These are phyloP conservation scores for Fusarium miscanthi DNA, from an alignment of 2,329 filamentous ascomycete species.

Conservation along the genomic window DNA sequence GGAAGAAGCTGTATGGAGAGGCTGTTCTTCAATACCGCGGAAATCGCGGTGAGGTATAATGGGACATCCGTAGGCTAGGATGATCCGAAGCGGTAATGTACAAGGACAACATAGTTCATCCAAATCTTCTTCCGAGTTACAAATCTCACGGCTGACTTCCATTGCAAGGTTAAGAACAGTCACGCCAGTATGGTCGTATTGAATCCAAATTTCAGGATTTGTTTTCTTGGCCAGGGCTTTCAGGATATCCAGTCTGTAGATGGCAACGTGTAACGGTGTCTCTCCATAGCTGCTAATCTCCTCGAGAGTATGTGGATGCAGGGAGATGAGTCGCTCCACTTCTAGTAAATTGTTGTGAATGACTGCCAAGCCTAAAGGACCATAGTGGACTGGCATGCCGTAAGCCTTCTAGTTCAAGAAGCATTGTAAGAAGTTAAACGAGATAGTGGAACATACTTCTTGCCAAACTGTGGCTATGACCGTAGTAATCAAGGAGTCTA, in stretches of 20 bases:
- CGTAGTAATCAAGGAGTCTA: accelerated
- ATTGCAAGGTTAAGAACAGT: background rate
- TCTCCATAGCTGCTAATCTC: accelerated
- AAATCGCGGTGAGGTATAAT: background rate
- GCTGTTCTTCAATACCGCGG: too few relatives aligned
- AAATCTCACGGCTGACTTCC: accelerated
- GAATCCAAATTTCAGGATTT: accelerated
- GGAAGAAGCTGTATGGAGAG: accelerated
- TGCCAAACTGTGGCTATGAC: accelerated
- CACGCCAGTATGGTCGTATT: accelerated
- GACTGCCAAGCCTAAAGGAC: background rate
- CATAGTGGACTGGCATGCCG: accelerated
- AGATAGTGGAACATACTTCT: background rate
- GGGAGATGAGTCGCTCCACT: background rate
- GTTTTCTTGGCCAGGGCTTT: background rate
- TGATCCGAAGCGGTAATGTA: background rate
- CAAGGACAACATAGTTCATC: background rate
- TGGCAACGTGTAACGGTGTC: background rate
- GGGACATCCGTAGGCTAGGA: background rate
- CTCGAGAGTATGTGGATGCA: accelerated
- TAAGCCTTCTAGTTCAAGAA: background rate
- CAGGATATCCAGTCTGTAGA: accelerated
- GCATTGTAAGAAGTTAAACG: too few relatives aligned
- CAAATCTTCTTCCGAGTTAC: accelerated
- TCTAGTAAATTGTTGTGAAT: accelerated